Conservation (phyloP, 768 basidiomycete species). For the Roridomyces roridus region DNA sequence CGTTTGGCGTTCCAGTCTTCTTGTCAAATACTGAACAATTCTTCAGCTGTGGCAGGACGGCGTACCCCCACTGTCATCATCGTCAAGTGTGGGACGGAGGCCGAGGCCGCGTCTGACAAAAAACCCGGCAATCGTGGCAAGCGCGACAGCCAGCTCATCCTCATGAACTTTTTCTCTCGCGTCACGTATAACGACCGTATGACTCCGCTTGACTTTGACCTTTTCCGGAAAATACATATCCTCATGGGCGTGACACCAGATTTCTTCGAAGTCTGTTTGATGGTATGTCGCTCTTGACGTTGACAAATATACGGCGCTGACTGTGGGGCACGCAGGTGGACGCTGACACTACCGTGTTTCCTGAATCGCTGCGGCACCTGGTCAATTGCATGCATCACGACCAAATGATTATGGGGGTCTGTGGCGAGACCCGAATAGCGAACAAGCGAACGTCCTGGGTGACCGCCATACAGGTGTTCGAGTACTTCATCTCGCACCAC, state of each 20-base stretch:
- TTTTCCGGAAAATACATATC: constrained; percentile 95
- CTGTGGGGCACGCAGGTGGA: constrained; percentile 73
- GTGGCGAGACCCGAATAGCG: constrained; percentile 97
- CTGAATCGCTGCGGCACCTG: constrained; percentile 85
- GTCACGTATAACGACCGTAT: constrained; percentile 99
- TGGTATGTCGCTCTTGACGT: constrained; percentile 65
- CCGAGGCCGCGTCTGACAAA: constrained; percentile 80
- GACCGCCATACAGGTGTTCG: constrained; percentile 96
- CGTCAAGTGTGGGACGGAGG: constrained; percentile 95
- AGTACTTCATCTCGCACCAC: constrained; percentile 99
- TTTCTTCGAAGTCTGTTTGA: constrained; percentile 95
- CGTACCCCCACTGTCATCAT: constrained; percentile 93
- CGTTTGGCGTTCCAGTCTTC: constrained; percentile 38
- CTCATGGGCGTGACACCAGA: constrained; percentile 99
- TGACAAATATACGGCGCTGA: constrained; percentile 11
- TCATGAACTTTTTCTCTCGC: constrained; percentile 99
- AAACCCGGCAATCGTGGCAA: constrained; percentile 99
- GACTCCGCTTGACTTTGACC: constrained; percentile 95
- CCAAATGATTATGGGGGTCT: constrained; percentile 98
- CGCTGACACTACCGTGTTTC: constrained; percentile 96
- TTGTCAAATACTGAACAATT: constrained; percentile 7
- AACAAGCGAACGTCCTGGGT: constrained; percentile 99
- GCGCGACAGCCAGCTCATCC: constrained; percentile 96
- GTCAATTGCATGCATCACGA: constrained; percentile 99
- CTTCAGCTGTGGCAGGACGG: constrained; percentile 77